These are phyloP conservation scores for Plantago major DNA, from an alignment of 257 asterid species.

Conservation along the genomic window DNA sequence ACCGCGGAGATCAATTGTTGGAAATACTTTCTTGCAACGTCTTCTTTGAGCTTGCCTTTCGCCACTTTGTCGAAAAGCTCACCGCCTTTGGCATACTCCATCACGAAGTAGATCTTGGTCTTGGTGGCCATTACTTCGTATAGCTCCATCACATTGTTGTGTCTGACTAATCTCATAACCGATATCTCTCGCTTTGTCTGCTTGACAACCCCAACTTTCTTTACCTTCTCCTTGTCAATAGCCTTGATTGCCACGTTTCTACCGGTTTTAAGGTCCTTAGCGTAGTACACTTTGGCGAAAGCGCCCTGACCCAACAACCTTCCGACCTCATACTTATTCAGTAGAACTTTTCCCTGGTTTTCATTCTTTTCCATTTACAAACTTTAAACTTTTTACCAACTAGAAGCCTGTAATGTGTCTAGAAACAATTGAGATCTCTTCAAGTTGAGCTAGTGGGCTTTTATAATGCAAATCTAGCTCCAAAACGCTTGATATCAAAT, in stretches of 20 bases:
- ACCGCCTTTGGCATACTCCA: conserved; percentile 48
- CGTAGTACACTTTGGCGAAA: conserved; percentile 43
- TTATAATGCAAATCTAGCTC: too few relatives aligned
- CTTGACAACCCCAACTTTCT: conserved; percentile 31
- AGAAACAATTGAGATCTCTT: too few relatives aligned
- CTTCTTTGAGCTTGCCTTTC: conserved; percentile 21
- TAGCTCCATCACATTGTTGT: conserved; percentile 18
- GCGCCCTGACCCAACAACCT: conserved; percentile 45
- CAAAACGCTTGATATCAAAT: too few relatives aligned
- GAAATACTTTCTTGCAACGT: neutral
- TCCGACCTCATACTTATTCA: conserved; percentile 49
- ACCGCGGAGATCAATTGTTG: conserved; percentile 9
- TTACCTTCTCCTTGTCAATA: conserved; percentile 37
- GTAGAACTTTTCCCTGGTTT: conserved; percentile 14
- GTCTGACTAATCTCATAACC: conserved; percentile 42
- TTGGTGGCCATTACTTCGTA: conserved; percentile 56
- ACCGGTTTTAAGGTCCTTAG: conserved; percentile 35
- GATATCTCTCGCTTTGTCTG: conserved; percentile 48
- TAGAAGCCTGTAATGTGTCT: too few relatives aligned
- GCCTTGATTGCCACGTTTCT: conserved; percentile 44
- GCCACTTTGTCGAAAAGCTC: conserved; percentile 39
- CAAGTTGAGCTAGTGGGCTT: too few relatives aligned
- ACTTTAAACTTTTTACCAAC: too few relatives aligned
- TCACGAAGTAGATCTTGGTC: conserved; percentile 45
- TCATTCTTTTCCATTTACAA: too few relatives aligned